Conservation (phyloP, 179 eudicot species). For the Beta lomatogona region DNA sequence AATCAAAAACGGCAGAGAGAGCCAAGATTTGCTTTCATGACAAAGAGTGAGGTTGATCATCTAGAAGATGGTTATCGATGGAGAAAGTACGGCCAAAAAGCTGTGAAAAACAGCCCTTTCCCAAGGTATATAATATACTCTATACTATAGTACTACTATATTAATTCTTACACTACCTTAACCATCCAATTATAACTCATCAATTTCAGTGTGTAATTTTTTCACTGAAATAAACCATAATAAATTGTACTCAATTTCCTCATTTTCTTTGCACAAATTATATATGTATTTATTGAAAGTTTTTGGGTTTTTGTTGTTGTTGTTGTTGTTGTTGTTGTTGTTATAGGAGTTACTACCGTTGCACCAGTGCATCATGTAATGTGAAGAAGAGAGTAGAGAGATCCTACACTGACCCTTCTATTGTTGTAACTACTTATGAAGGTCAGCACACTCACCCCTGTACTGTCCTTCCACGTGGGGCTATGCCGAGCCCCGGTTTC, state of each 20-base stretch:
- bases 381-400: constrained; percentile 54
- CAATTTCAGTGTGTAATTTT: constrained; percentile 13
- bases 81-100: constrained; percentile 52
- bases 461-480: constrained; percentile 34
- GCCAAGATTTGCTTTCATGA: constrained; percentile 53
- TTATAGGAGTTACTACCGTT: constrained; percentile 50
- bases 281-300: not conserved
- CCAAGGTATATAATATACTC: constrained; percentile 29
- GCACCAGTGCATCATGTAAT: constrained; percentile 49
- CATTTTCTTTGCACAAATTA: too few species aligned
- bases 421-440: constrained; percentile 50
- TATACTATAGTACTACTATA: not conserved
- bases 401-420: constrained; percentile 44
- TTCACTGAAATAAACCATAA: too few species aligned
- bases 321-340: not conserved
- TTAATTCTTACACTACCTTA: not conserved
- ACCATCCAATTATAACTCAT: constrained; percentile 15
- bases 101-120: constrained; percentile 52
- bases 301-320: not conserved
- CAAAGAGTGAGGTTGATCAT: constrained; percentile 56
- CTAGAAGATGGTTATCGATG: constrained; percentile 53
- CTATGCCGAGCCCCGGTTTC: constrained; percentile 13
- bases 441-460: constrained; percentile 50
- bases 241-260: too few species aligned
- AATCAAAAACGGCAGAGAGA: constrained; percentile 46